Evolutionary conservation across 2,329 filamentous ascomycete genomes (phyloP), one percentile per base, ranked within the genome.

Genomic region (Aspergillus fijiensis): DNA sequence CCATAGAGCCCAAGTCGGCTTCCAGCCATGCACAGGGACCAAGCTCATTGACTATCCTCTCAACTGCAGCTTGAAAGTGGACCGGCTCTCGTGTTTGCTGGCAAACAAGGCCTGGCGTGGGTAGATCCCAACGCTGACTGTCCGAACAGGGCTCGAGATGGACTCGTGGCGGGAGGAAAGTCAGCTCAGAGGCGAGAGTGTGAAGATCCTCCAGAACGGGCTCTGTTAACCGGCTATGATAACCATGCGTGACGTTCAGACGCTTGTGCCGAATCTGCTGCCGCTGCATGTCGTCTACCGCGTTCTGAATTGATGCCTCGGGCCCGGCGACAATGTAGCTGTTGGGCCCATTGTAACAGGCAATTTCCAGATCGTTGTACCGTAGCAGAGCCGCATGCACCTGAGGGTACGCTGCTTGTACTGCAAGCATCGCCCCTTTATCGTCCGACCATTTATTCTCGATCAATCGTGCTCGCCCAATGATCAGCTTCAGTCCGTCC

Each of bases 231-330:
- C 59, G 51, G 0, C 76, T 83, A 63, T 84, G 82, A 64, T 82
- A 84, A 0, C 78, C 81, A 58, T 83, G 75, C 0, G 80, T 79
- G 1, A 81, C 78, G 12, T 77, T 72, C 0, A 84, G 74, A 4
- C 63, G 66, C 65, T 80, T 80, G 25, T 7, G 57, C 52, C 66
- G 73, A 48, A 74, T 59, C 14, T 51, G 21, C 5, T 35, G 19
- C 2, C 10, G 35, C 5, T 39, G 14, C 0, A 72, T 58, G 23
- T n/a, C 12, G 39, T 51, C 19, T 2, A n/a, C 27, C 2, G 59
- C 52, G 0, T 61, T 64, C 3, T 78, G 70, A 5, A 82, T 75
- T 1, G 71, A 70, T 0, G 42, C 45, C 0, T 67, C 59, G 0
- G 73, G 63, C 0, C 81, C 81, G 1, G 76, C 78, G 1, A 84